Percentiles rank a stretch among this genome's conserved stretches.
These are phyloP conservation scores for Annulohypoxylon maeteangense DNA, from an alignment of 495 filamentous ascomycete species.

Conservation along the genomic window DNA sequence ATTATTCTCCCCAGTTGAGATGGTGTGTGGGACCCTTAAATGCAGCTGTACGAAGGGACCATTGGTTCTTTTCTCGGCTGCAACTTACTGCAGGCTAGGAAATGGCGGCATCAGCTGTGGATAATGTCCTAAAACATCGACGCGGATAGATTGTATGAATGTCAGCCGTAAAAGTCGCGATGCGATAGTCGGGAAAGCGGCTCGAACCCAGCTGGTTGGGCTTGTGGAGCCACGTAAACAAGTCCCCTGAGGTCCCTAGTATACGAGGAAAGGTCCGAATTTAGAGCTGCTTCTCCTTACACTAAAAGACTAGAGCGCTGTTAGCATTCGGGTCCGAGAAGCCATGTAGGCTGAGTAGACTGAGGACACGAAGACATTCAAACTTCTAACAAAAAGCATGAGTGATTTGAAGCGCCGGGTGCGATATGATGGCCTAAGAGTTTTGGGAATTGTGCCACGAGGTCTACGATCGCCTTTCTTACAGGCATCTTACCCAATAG, in stretches of 20 bases:
- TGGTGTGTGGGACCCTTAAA: conserved; percentile 34
- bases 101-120: conserved; percentile 10
- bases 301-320: conserved; percentile 5
- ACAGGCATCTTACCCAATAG: conserved; percentile 25
- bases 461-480: conserved; percentile 25
- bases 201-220: conserved; percentile 27
- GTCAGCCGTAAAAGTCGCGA: neutral
- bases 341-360: neutral
- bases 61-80: conserved; percentile 22
- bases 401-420: conserved; percentile 14
- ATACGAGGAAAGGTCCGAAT: neutral
- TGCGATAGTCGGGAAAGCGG: conserved; percentile 16
- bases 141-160: neutral
- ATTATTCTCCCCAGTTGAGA: neutral
- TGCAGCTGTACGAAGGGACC: conserved; percentile 44
- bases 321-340: conserved; percentile 12
- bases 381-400: conserved; percentile 7
- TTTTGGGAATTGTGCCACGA: conserved; percentile 35
- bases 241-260: neutral
- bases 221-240: conserved; percentile 34
- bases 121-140: conserved; percentile 10
- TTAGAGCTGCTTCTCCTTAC: conserved; percentile 1
- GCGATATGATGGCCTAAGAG: conserved; percentile 7
- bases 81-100: conserved; percentile 22
- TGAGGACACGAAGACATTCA: neutral